Conservation (phyloP, 192 early-diverging fungal species). For the Backusella liffmaniae region DNA sequence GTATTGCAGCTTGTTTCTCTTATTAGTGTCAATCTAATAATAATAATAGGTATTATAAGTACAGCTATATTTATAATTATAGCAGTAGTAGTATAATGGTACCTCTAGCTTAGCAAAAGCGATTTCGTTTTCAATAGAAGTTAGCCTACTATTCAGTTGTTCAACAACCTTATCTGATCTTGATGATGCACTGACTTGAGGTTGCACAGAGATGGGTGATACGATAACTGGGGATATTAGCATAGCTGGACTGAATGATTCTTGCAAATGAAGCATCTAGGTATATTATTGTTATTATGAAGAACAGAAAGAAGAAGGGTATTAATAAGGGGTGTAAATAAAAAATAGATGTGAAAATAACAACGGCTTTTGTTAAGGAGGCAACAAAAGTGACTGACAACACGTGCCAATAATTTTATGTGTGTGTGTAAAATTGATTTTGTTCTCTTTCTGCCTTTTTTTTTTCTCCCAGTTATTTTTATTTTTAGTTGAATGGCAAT, state of each 20-base stretch:
- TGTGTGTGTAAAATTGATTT: background rate
- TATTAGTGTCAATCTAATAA: constrained; percentile 11
- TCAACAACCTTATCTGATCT: constrained; percentile 15
- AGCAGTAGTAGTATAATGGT: background rate
- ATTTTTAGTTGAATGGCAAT: background rate
- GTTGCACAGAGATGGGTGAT: constrained; percentile 3
- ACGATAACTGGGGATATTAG: background rate
- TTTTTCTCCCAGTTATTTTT: background rate
- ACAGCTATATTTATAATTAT: background rate
- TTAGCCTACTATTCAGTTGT: background rate
- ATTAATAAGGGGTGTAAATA: background rate
- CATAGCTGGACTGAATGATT: background rate
- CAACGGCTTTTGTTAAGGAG: background rate
- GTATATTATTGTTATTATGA: background rate
- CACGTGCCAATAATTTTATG: background rate
- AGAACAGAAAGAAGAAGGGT: background rate
- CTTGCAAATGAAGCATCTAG: constrained; percentile 6
- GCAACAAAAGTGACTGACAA: background rate
- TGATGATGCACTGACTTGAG: constrained; percentile 7
- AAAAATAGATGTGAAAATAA: background rate
- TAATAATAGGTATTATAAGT: background rate
- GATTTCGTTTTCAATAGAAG: background rate
- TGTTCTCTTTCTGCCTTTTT: background rate
- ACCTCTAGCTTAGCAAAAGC: constrained; percentile 7
- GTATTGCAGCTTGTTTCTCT: constrained; percentile 9